Base-by-base conservation (phyloP, 108 stramenopile genomes). In the Skeletonema costatum region DNA sequence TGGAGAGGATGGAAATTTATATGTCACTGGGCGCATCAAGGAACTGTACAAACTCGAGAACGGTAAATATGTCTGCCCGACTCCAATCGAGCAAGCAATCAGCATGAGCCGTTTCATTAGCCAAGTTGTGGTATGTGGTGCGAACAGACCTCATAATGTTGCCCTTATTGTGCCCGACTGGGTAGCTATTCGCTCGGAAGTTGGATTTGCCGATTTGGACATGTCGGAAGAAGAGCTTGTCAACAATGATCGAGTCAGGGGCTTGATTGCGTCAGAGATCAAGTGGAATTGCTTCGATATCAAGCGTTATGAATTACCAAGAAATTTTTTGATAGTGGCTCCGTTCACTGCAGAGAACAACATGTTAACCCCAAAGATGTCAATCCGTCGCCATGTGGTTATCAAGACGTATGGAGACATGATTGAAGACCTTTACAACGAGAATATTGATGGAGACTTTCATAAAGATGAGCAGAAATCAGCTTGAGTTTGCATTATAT, bases 41-140 rank as follows among this genome's bases (percentile, higher is more conserved):
- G 96, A 95, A 68, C 97, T 93, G 77, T 98, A 94, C 86, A 98
- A 98, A 77, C 89, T 98, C n/a, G 97, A 97, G 71, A 98, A 98
- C 80, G 98, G 98, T 4, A 97, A 98, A 73, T 98, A 97, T 66
- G 96, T 99, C 7, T 89, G 89, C 32, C 97, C 97, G 4, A 89
- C 94, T 2, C 95, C 96, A 2, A 87, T 99, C 46, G 98, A 99
- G 81, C 91, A 93, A 64, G 92, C 94, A 2, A 91, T 97, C 69
- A 86, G 90, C 4, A 86, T 93, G 73, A 93, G 92, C 32, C 70
- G 77, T 36, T 97, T 93, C 83, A 91, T 99, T 59, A 86, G 76
- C 12, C 98, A 98, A 82, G 91, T 94, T 17, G 93, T 98, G 9
- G 81, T 99, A 33, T 88, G 74, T 71, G 98, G 98, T 60, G 94